Evolutionary conservation across 192 early-diverging fungal species (phyloP), one percentile per base, ranked within the genome.

Genomic region (Mortierella alpina): DNA sequence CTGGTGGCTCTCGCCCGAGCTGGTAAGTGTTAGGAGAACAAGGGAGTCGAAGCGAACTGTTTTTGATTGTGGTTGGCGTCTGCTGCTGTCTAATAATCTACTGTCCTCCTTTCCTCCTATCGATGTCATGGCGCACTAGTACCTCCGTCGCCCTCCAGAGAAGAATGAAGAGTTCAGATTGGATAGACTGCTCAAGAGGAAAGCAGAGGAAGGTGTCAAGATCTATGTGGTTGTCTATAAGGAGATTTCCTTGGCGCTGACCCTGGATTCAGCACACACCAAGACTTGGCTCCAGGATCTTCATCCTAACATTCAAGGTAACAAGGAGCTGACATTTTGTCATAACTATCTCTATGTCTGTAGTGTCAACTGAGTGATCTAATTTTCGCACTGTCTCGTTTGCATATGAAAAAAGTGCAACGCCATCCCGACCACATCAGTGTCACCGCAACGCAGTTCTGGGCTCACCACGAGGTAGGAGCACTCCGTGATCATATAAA

Each of bases 181-280:
- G 10, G 96, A 97, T 73, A 84, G 90, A 15, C 70, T 96, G 51
- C 85, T 97, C 10, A 83, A 94, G 78, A 73, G 62, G 79, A 96
- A 96, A 79, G 96, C 96, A 22, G 87, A 91, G 75, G 88, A 95
- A 71, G 95, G 95, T 39, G 92, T 97, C 39, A 91, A 91, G 82
- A 94, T 97, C 68, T 95, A 94, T 72, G 88, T 97, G 46, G 88
- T 95, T 0, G 86, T 97, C n/a, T 97, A 96, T 85, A 95, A 97
- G 84, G 96, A 97, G 70, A 86, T 97, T 9, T 86, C 90, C 0
- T 74, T 93, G 64, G 91, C 93, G 31, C 82, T 97, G 45, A 93
- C 94, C 13, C 79, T 93, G 57, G 88, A 92, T 72, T 93, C 93
- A 58, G 81, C 87, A 31, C 94, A 95, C 59, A 93, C 94, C 41